phyloP scores from a whole-genome alignment of 352 stramenopile species.

The Phytophthora kernoviae region DNA sequence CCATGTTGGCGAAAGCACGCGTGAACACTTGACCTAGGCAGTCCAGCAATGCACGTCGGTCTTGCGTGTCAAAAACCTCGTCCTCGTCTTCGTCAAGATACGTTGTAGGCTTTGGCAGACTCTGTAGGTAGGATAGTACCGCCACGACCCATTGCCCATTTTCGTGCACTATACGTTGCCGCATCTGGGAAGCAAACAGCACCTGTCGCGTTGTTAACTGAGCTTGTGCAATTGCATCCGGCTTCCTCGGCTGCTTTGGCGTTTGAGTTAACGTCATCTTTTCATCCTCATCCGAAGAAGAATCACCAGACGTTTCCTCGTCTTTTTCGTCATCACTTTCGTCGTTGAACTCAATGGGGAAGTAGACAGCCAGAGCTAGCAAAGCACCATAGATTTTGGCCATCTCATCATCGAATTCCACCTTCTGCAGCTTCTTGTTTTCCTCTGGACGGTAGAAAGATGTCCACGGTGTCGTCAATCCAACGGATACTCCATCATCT shows the following conservation, averaged over 20 bases:
- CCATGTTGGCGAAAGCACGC: constrained; percentile 42
- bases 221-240: constrained; percentile 39
- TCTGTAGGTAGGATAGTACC: constrained; percentile 46
- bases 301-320: constrained; percentile 46
- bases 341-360: constrained; percentile 44
- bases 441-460: constrained; percentile 56
- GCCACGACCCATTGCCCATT: constrained; percentile 48
- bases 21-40: constrained; percentile 57
- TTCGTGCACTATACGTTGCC: constrained; percentile 24
- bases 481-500: background rate
- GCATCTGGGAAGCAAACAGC: constrained; percentile 48
- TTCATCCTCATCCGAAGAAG: constrained; percentile 42
- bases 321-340: constrained; percentile 29
- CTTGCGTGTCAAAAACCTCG: constrained; percentile 21
- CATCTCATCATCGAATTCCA: constrained; percentile 46
- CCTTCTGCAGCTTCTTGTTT: constrained; percentile 31
- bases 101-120: constrained; percentile 42
- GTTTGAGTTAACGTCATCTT: constrained; percentile 13
- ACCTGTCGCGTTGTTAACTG: constrained; percentile 42
- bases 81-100: constrained; percentile 57
- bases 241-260: constrained; percentile 9
- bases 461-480: constrained; percentile 45
- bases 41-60: constrained; percentile 48
- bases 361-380: constrained; percentile 55
- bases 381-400: constrained; percentile 56